Conservation (phyloP, 495 filamentous ascomycete species). For the Pyrenula massariospora region DNA sequence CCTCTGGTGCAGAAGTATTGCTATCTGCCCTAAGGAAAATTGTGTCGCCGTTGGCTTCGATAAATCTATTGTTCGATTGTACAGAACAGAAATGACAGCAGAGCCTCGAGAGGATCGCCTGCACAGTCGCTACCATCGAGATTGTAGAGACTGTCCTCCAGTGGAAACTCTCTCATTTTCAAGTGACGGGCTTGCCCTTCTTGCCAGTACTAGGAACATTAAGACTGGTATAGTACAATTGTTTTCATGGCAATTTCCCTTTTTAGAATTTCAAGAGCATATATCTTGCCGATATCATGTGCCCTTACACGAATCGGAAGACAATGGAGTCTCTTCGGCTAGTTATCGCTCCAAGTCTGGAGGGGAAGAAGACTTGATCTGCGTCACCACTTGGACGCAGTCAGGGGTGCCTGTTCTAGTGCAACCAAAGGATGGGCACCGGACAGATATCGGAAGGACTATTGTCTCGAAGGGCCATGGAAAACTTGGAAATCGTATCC, state of each 20-base stretch:
- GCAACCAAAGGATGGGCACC: constrained; percentile 21
- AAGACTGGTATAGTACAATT: constrained; percentile 20
- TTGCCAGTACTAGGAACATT: constrained; percentile 17
- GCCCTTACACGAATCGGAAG: constrained; percentile 22
- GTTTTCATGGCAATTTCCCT: constrained; percentile 20
- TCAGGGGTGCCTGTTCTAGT: constrained; percentile 21
- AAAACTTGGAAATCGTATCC: constrained; percentile 20
- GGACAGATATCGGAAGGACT: constrained; percentile 14
- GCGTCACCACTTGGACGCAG: constrained; percentile 25
- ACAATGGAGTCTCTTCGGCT: constrained; percentile 19
- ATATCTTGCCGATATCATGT: constrained; percentile 19
- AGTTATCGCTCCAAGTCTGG: constrained; percentile 14
- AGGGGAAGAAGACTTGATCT: constrained; percentile 17
- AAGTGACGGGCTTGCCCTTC: constrained; percentile 18
- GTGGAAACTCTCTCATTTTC: constrained; percentile 24
- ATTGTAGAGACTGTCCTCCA: constrained; percentile 18
- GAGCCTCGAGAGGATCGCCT: constrained; percentile 21
- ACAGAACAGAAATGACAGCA: constrained; percentile 15
- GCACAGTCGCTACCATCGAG: constrained; percentile 12
- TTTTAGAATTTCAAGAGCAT: constrained; percentile 18
- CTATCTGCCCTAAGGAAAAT: constrained; percentile 19
- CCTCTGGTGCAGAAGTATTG: constrained; percentile 21
- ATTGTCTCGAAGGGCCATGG: constrained; percentile 11
- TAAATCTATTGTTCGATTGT: constrained; percentile 21
- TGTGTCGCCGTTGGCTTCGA: constrained; percentile 24